Conservation (phyloP, 2,329 filamentous ascomycete genomes). For the Aspergillus thermomutatus region DNA sequence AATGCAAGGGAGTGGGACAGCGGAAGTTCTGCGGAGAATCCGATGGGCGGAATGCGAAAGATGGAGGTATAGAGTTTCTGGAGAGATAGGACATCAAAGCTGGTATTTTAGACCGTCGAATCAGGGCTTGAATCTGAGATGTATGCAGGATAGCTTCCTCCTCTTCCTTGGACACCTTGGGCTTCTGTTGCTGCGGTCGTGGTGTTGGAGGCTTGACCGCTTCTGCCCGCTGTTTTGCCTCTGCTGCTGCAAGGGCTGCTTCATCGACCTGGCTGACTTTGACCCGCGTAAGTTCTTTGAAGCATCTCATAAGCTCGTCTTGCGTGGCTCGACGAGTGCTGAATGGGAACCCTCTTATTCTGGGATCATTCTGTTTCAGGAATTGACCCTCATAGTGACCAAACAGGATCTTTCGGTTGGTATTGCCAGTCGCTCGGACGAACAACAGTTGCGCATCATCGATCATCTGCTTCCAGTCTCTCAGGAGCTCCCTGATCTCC, state of each 20-base stretch:
- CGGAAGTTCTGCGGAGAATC: slow-evolving; percentile 69
- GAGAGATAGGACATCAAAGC: slow-evolving; percentile 80
- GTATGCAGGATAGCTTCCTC: slow-evolving; percentile 81
- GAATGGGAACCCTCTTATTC: slow-evolving; percentile 87
- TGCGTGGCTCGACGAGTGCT: slow-evolving; percentile 89
- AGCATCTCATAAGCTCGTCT: slow-evolving; percentile 88
- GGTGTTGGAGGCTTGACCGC: slow-evolving; percentile 30
- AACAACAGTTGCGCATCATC: slow-evolving; percentile 84
- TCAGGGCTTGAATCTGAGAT: slow-evolving; percentile 79
- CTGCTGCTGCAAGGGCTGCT: slow-evolving; percentile 52
- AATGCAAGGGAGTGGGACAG: slow-evolving; percentile 77
- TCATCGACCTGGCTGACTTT: slow-evolving; percentile 80
- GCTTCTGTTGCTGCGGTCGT: slow-evolving; percentile 38
- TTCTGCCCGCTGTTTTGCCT: slow-evolving; percentile 45
- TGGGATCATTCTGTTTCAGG: slow-evolving; percentile 70
- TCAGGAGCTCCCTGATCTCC: slow-evolving; percentile 78
- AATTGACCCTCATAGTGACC: slow-evolving; percentile 89
- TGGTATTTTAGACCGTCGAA: slow-evolving; percentile 85
- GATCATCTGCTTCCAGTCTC: slow-evolving; percentile 81
- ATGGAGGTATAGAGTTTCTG: slow-evolving; percentile 66
- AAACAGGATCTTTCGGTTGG: slow-evolving; percentile 83
- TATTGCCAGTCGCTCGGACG: slow-evolving; percentile 80
- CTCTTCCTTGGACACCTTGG: slow-evolving; percentile 75
- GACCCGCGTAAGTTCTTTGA: slow-evolving; percentile 86
- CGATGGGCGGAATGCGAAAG: slow-evolving; percentile 72